Evolutionary conservation across 2,329 filamentous ascomycete species (phyloP).

Genomic region (Chlorencoelia australis): DNA sequence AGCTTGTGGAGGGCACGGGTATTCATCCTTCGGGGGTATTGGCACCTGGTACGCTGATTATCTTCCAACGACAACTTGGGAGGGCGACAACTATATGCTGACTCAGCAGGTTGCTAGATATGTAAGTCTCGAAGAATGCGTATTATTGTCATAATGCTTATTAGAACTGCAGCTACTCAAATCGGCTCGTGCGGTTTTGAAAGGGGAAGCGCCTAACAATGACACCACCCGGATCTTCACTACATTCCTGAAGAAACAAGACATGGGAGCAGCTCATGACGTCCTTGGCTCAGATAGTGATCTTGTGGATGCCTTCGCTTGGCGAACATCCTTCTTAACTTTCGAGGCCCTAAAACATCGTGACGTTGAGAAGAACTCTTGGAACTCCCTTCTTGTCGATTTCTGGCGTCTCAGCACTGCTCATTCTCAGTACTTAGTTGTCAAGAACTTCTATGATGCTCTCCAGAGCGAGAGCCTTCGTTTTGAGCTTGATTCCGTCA

Average conservation of each 20-base stretch:
- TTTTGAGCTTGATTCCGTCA: conserved; percentile 46
- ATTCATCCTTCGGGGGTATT: conserved; percentile 67
- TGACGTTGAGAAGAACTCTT: conserved; percentile 64
- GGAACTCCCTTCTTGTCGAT: conserved; percentile 69
- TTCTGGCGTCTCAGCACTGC: conserved; percentile 69
- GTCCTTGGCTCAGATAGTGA: conserved; percentile 61
- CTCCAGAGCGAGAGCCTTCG: conserved; percentile 45
- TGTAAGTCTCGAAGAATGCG: too few relatives aligned
- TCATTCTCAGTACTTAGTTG: conserved; percentile 66
- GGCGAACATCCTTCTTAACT: conserved; percentile 63
- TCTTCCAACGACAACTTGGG: conserved; percentile 49
- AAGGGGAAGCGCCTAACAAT: conserved; percentile 52
- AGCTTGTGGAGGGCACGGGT: conserved; percentile 69
- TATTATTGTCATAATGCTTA: neutral
- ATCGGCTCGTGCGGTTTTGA: conserved; percentile 60
- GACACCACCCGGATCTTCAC: conserved; percentile 59
- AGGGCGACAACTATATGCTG: conserved; percentile 73
- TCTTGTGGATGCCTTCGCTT: conserved; percentile 64
- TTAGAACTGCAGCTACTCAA: conserved; percentile 47
- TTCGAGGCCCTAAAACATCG: conserved; percentile 67
- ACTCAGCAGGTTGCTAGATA: conserved; percentile 72
- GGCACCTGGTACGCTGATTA: conserved; percentile 68
- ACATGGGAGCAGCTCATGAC: conserved; percentile 65
- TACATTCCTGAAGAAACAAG: conserved; percentile 52
- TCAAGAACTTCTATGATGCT: conserved; percentile 68